phyloP scores from a whole-genome alignment of 306 rosid species.

The Dalbergia cultrata region DNA sequence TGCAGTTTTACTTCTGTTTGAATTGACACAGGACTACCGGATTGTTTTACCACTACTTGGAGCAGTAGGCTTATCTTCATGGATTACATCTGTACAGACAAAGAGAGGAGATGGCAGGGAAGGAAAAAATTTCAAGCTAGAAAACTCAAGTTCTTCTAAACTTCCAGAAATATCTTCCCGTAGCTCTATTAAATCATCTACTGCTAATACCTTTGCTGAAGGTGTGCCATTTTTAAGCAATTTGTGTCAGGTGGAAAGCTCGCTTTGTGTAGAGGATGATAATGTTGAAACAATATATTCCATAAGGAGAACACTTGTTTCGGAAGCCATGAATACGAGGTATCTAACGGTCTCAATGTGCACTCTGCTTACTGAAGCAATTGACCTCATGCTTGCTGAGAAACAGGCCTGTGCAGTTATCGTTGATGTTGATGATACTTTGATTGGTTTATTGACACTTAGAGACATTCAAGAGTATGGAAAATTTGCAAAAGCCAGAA shows the following conservation, averaged over 20 bases:
- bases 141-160: slow-evolving; percentile 44
- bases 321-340: slow-evolving; percentile 93
- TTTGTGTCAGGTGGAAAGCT: slow-evolving; percentile 81
- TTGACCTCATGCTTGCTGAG: slow-evolving; percentile 85
- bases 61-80: slow-evolving; percentile 95
- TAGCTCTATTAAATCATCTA: slow-evolving; percentile 54
- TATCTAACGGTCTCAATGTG: slow-evolving; percentile 70
- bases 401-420: slow-evolving; percentile 92
- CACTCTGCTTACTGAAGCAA: slow-evolving; percentile 72
- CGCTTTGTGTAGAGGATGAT: slow-evolving; percentile 66
- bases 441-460: slow-evolving; percentile 83
- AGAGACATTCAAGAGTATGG: slow-evolving; percentile 76
- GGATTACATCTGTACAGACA: slow-evolving; percentile 83
- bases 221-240: slow-evolving; percentile 52
- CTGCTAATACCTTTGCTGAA: slow-evolving; percentile 47
- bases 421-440: slow-evolving; percentile 64
- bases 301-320: slow-evolving; percentile 67
- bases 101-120: slow-evolving; percentile 61
- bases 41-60: slow-evolving; percentile 94
- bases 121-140: slow-evolving; percentile 46
- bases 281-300: slow-evolving; percentile 54
- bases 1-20: slow-evolving; percentile 89
- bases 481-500: slow-evolving; percentile 64
- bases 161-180: slow-evolving; percentile 51
- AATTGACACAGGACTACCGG: slow-evolving; percentile 93